Evolutionary conservation across 352 stramenopile species (phyloP).

Genomic region (Aphanomyces astaci): DNA sequence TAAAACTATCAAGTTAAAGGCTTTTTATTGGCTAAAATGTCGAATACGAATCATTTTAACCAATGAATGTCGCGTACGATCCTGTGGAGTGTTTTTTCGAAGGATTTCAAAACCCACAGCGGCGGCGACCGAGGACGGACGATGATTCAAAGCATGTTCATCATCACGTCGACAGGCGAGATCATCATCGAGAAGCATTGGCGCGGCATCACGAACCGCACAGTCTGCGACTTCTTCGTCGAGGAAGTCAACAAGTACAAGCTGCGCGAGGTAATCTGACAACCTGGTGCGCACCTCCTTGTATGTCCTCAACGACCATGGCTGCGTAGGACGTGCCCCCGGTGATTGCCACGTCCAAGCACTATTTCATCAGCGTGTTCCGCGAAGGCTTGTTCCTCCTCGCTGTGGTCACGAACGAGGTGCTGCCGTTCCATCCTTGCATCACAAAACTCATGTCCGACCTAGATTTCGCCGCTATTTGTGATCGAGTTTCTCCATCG

Average conservation of each 20-base stretch:
- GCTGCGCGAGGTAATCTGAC: conserved; percentile 38
- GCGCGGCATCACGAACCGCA: conserved; percentile 90
- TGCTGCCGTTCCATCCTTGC: conserved; percentile 27
- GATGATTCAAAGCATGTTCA: conserved; percentile 98
- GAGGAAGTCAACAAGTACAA: conserved; percentile 92
- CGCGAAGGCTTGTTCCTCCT: conserved; percentile 94
- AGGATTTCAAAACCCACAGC: background rate
- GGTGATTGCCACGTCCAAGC: conserved; percentile 82
- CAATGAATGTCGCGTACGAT: background rate
- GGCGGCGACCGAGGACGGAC: background rate
- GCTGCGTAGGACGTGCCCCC: conserved; percentile 70
- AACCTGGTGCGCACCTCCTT: background rate
- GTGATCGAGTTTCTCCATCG: conserved; percentile 97
- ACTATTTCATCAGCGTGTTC: conserved; percentile 90
- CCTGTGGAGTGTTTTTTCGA: background rate
- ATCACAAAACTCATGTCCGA: background rate
- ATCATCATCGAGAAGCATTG: conserved; percentile 99
- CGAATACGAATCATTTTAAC: background rate
- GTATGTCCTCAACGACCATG: background rate
- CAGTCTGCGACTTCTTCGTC: conserved; percentile 98
- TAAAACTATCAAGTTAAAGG: background rate
- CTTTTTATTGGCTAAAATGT: background rate
- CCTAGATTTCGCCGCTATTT: conserved; percentile 70
- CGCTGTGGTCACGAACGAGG: conserved; percentile 91
- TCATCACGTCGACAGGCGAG: conserved; percentile 93